These are phyloP conservation scores for Drechslera avenae DNA, from an alignment of 2,329 filamentous ascomycete species.

Conservation along the genomic window DNA sequence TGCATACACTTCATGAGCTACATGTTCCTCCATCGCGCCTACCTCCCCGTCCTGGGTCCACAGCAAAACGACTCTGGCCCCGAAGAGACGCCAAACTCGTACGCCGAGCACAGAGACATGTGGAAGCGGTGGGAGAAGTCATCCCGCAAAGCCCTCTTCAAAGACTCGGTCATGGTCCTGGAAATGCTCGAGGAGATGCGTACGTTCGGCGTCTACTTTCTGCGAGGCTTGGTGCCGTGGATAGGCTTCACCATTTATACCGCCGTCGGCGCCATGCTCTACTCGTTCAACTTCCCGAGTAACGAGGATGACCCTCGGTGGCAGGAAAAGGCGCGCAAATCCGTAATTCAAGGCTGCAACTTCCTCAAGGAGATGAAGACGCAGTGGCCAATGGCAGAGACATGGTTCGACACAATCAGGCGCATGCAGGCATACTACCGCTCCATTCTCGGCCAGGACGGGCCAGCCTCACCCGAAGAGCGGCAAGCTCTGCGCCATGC, in stretches of 20 bases:
- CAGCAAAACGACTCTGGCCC: constrained; percentile 30
- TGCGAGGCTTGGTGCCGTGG: constrained; percentile 49
- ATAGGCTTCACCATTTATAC: constrained; percentile 52
- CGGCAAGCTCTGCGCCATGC: constrained; percentile 45
- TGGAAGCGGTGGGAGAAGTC: constrained; percentile 48
- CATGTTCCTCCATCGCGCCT: constrained; percentile 51
- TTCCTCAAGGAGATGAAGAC: constrained; percentile 50
- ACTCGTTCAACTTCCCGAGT: constrained; percentile 47
- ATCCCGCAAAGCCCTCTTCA: constrained; percentile 45
- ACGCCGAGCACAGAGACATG: constrained; percentile 39
- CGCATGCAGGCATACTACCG: constrained; percentile 51
- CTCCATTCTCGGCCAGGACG: constrained; percentile 42
- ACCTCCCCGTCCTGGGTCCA: constrained; percentile 47
- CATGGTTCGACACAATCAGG: constrained; percentile 51
- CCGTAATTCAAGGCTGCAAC: constrained; percentile 45
- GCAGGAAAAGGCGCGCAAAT: constrained; percentile 39
- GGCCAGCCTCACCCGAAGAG: constrained; percentile 45
- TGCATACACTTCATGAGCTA: constrained; percentile 51
- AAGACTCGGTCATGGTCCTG: constrained; percentile 44
- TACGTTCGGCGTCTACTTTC: constrained; percentile 48
- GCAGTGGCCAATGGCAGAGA: constrained; percentile 50
- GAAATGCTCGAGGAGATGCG: constrained; percentile 52
- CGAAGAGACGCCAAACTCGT: constrained; percentile 42
- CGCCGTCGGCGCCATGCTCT: constrained; percentile 49
- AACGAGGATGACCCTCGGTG: constrained; percentile 43